Percentiles rank a stretch among this genome's conserved stretches.
These are phyloP conservation scores for Penicillium tannophilum DNA, from an alignment of 495 filamentous ascomycete genomes.

Conservation along the genomic window DNA sequence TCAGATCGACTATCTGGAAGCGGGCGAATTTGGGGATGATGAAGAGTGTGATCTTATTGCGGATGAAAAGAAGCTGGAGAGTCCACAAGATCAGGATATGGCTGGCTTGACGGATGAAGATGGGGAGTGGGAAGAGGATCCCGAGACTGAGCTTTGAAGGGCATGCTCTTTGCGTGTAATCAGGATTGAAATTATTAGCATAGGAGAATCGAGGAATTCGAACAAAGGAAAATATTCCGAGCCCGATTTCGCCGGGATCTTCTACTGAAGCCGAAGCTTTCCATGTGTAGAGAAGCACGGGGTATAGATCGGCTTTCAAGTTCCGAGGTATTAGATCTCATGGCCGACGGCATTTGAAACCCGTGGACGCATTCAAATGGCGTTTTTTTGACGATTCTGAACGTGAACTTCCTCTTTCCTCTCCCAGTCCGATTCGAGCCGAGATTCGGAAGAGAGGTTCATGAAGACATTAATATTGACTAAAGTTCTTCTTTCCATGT, in stretches of 20 bases:
- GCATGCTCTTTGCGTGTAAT: not conserved
- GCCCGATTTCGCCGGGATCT: not conserved
- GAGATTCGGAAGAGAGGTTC: not conserved
- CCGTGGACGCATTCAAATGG: not conserved
- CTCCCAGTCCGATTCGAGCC: not conserved
- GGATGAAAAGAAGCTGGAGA: not conserved
- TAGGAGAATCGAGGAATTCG: not conserved
- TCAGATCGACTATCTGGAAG: not conserved
- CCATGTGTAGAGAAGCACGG: not conserved
- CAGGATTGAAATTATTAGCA: not conserved
- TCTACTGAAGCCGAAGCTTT: not conserved
- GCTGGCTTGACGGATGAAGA: not conserved
- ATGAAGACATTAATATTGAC: not conserved
- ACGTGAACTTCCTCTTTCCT: not conserved
- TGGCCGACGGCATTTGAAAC: constrained; percentile 25
- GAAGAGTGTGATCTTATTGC: not conserved
- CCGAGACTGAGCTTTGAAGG: not conserved
- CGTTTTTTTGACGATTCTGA: not conserved
- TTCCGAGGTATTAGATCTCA: constrained; percentile 25
- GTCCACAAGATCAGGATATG: not conserved
- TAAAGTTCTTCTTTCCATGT: not conserved
- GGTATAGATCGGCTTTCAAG: constrained; percentile 15
- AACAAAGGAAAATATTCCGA: not conserved
- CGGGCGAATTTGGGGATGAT: not conserved
- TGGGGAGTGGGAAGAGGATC: not conserved